Evolutionary conservation across 805 yeast genomes (phyloP).

Genomic region (Kodamaea nitidulidarum): DNA sequence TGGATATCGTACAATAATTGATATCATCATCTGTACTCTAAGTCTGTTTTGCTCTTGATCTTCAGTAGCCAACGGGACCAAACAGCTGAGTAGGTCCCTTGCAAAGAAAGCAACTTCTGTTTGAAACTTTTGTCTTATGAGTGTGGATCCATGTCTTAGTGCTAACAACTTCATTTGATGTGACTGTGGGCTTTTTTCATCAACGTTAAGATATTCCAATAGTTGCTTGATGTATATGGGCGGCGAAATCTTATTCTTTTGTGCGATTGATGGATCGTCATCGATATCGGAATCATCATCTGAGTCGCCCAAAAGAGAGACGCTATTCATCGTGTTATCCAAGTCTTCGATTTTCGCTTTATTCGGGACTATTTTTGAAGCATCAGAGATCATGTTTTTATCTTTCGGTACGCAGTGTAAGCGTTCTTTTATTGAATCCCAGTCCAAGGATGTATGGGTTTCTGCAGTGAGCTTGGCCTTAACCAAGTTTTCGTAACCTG

Average conservation of each 20-base stretch:
- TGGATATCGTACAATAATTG: constrained; percentile 53
- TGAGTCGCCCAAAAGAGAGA: background rate
- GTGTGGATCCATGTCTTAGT: constrained; percentile 47
- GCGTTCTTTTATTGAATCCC: too few species aligned
- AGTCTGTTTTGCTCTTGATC: constrained; percentile 59
- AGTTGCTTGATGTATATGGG: constrained; percentile 77
- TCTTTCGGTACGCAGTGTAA: too few species aligned
- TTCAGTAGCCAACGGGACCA: constrained; percentile 57
- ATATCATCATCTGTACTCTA: constrained; percentile 60
- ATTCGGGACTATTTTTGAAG: too few species aligned
- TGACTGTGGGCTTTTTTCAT: constrained; percentile 42
- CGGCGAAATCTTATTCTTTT: constrained; percentile 31
- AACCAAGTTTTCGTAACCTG: background rate
- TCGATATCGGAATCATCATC: constrained; percentile 36
- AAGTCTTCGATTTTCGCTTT: too few species aligned
- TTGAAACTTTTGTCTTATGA: constrained; percentile 67
- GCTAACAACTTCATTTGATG: constrained; percentile 50
- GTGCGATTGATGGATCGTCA: constrained; percentile 46
- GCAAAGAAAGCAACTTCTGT: constrained; percentile 59
- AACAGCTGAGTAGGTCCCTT: constrained; percentile 45
- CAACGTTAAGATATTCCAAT: constrained; percentile 49
- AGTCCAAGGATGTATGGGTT: too few species aligned
- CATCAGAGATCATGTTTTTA: too few species aligned
- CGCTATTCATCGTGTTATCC: background rate
- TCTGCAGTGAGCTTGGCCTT: too few species aligned